phyloP scores from a whole-genome alignment of 129 eudicot species.

The Smallanthus sonchifolius region DNA sequence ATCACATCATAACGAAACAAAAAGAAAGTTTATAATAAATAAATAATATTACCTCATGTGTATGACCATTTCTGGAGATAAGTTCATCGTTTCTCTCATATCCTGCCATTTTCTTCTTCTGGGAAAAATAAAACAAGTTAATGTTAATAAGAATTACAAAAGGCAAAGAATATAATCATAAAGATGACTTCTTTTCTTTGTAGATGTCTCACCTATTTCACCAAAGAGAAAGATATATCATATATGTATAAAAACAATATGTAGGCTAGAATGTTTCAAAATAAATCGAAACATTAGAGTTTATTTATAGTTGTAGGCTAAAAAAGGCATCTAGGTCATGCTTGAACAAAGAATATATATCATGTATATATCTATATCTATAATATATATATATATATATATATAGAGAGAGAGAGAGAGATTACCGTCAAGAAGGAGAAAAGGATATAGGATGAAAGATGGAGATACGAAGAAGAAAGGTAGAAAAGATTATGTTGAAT shows the following conservation, averaged over 20 bases:
- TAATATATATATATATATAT: background rate
- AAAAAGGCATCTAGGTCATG: conserved; percentile 22
- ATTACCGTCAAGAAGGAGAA: conserved; percentile 52
- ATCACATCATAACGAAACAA: background rate
- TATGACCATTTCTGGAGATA: conserved; percentile 38
- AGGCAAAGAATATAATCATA: background rate
- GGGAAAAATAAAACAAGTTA: background rate
- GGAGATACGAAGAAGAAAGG: conserved; percentile 19
- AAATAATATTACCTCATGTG: conserved; percentile 42
- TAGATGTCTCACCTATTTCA: conserved; percentile 19
- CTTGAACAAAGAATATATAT: conserved; percentile 17
- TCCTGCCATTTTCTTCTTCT: conserved; percentile 48
- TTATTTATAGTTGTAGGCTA: conserved; percentile 23
- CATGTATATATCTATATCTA: background rate
- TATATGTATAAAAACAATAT: conserved; percentile 8
- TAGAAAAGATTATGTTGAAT: conserved; percentile 3
- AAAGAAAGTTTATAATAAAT: background rate
- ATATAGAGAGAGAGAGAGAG: conserved; percentile 34
- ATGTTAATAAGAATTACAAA: conserved; percentile 1
- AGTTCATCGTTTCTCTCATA: conserved; percentile 44
- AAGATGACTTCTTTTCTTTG: conserved; percentile 2
- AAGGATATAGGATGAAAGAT: conserved; percentile 35
- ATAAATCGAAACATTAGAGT: background rate
- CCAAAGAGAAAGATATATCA: background rate
- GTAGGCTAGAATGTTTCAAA: conserved; percentile 5